These are phyloP conservation scores for Mycena vulgaris DNA, from an alignment of 768 basidiomycete genomes.

Conservation along the genomic window DNA sequence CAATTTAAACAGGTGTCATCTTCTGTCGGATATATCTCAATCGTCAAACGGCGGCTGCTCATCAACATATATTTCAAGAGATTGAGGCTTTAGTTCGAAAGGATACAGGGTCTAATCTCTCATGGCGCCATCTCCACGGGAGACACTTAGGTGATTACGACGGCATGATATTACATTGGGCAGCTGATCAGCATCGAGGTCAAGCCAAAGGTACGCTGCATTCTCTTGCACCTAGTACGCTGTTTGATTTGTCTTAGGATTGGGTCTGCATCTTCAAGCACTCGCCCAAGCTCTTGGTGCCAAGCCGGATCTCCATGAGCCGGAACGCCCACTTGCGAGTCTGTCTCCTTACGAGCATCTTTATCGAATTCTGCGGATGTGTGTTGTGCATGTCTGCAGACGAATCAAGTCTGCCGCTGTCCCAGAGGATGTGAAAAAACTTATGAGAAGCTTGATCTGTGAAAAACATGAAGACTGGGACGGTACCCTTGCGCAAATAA, in stretches of 20 bases:
- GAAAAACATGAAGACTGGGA: too few relatives aligned
- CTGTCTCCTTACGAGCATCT: slow-evolving; percentile 25
- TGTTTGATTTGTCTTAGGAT: slow-evolving; percentile 13
- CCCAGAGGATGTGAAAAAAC: too few relatives aligned
- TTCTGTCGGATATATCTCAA: slow-evolving; percentile 37
- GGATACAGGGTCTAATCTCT: too few relatives aligned
- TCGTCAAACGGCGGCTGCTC: slow-evolving; percentile 36
- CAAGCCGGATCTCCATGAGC: slow-evolving; percentile 18
- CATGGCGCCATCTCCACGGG: slow-evolving; percentile 38
- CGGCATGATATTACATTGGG: slow-evolving; percentile 16
- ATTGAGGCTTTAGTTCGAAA: too few relatives aligned
- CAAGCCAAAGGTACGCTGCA: too few relatives aligned
- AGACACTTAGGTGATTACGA: not conserved
- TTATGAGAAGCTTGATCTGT: too few relatives aligned
- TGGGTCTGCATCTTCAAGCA: slow-evolving; percentile 4
- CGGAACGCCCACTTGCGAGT: too few relatives aligned
- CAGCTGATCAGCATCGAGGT: too few relatives aligned
- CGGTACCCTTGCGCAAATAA: too few relatives aligned
- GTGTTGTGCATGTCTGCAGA: slow-evolving; percentile 9
- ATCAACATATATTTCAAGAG: too few relatives aligned
- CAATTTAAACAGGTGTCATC: slow-evolving; percentile 35
- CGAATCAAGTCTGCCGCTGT: too few relatives aligned
- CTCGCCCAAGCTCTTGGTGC: not conserved
- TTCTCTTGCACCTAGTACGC: too few relatives aligned
- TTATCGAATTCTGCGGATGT: slow-evolving; percentile 16